Conservation (phyloP, 192 early-diverging fungal species). For the Coemansia sp. region DNA sequence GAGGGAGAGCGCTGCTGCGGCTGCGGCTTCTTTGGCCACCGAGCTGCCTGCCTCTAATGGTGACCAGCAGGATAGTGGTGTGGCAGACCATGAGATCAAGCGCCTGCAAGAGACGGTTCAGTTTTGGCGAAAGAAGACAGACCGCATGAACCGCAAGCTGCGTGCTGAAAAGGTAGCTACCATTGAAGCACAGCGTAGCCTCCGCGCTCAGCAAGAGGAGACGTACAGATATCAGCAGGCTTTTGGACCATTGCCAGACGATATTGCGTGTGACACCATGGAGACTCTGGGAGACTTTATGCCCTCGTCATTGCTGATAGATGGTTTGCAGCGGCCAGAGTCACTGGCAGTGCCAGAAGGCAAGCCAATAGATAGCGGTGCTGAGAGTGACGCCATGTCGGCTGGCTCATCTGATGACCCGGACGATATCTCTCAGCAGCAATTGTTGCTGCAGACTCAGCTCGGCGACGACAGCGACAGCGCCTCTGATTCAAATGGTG, state of each 20-base stretch:
- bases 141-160: constrained; percentile 43
- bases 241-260: constrained; percentile 42
- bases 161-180: constrained; percentile 26
- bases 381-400: constrained; percentile 20
- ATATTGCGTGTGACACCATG: constrained; percentile 8
- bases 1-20: constrained; percentile 6
- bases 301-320: constrained; percentile 9
- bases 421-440: neutral
- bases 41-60: neutral
- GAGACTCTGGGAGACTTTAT: constrained; percentile 42
- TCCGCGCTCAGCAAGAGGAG: constrained; percentile 43
- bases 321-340: neutral
- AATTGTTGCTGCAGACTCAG: neutral
- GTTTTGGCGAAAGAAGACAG: constrained; percentile 47
- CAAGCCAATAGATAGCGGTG: constrained; percentile 1
- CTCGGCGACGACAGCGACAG: neutral
- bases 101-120: constrained; percentile 38
- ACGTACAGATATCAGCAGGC: constrained; percentile 42
- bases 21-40: neutral
- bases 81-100: constrained; percentile 33
- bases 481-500: neutral
- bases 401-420: constrained; percentile 7
- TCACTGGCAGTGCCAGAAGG: neutral
- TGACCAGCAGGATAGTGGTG: constrained; percentile 1
- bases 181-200: constrained; percentile 30